Percentiles rank a stretch among this genome's conserved stretches.
These are phyloP conservation scores for Magnaporthales sp. DNA, from an alignment of 2,329 filamentous ascomycete species.

Conservation along the genomic window DNA sequence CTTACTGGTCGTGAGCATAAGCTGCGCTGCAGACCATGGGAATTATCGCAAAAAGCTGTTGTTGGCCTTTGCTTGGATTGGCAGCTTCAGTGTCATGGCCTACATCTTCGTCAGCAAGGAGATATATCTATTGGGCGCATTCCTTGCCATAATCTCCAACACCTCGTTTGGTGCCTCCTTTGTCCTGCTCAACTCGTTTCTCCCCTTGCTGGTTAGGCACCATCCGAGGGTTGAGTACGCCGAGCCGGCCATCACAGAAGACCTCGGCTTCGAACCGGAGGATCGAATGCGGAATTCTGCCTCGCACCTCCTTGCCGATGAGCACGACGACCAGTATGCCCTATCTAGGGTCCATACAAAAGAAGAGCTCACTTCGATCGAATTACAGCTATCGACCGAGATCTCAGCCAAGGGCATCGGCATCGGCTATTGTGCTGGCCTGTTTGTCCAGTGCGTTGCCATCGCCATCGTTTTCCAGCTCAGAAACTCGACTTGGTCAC, in stretches of 20 bases:
- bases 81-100: conserved; percentile 76
- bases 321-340: conserved; percentile 8
- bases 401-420: conserved; percentile 91
- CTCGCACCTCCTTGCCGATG: conserved; percentile 31
- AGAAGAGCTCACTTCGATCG: conserved; percentile 48
- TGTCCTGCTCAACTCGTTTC: conserved; percentile 88
- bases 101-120: conserved; percentile 72
- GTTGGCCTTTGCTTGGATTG: conserved; percentile 73
- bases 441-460: conserved; percentile 74
- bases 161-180: conserved; percentile 93
- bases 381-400: conserved; percentile 75
- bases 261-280: not conserved
- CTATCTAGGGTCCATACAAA: conserved; percentile 31
- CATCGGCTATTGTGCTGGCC: conserved; percentile 81
- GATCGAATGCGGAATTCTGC: conserved; percentile 34
- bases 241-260: not conserved
- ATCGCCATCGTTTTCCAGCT: conserved; percentile 69
- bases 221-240: conserved; percentile 47
- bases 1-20: conserved; percentile 89
- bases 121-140: conserved; percentile 70
- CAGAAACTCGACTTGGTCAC: conserved; percentile 72
- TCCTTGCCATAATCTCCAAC: conserved; percentile 85
- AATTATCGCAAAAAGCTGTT: conserved; percentile 84
- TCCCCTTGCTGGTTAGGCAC: conserved; percentile 82
- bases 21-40: conserved; percentile 90